Conservation (phyloP, 2,329 filamentous ascomycete genomes). For the Cytospora chrysosperma region DNA sequence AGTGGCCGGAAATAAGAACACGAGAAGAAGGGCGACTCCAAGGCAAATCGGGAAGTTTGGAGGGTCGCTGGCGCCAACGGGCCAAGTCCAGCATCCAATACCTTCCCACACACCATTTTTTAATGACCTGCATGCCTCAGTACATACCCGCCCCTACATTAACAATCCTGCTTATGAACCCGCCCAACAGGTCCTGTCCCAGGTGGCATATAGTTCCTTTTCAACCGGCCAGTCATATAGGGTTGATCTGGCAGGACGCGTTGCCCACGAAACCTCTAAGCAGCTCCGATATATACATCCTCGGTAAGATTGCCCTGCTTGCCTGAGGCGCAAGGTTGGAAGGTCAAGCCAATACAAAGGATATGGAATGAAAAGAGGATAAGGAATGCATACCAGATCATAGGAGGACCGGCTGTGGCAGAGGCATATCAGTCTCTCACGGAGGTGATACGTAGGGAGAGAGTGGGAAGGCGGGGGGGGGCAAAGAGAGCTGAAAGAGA, state of each 20-base stretch:
- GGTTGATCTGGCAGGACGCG: not conserved
- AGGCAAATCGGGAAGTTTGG: not conserved
- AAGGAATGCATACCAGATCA: too few species aligned
- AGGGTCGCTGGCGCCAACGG: conserved; percentile 16
- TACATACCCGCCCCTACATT: conserved; percentile 21
- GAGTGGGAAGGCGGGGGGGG: too few species aligned
- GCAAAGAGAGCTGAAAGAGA: too few species aligned
- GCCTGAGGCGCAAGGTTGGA: not conserved
- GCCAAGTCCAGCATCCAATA: conserved; percentile 3
- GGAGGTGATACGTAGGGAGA: too few species aligned
- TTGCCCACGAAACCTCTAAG: not conserved
- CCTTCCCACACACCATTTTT: not conserved
- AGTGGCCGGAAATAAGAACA: not conserved
- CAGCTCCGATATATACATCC: not conserved
- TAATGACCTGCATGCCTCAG: conserved; percentile 11
- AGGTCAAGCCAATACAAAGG: too few species aligned
- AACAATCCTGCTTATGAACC: not conserved
- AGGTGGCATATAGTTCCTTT: not conserved
- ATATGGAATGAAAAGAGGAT: too few species aligned
- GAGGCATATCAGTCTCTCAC: too few species aligned
- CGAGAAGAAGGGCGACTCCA: not conserved
- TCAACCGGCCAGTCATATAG: not conserved
- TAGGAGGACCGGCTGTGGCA: too few species aligned
- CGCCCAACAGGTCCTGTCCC: not conserved
- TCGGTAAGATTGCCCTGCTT: not conserved